Evolutionary conservation across 495 filamentous ascomycete genomes (phyloP).

Genomic region (Aspergillus affinis): DNA sequence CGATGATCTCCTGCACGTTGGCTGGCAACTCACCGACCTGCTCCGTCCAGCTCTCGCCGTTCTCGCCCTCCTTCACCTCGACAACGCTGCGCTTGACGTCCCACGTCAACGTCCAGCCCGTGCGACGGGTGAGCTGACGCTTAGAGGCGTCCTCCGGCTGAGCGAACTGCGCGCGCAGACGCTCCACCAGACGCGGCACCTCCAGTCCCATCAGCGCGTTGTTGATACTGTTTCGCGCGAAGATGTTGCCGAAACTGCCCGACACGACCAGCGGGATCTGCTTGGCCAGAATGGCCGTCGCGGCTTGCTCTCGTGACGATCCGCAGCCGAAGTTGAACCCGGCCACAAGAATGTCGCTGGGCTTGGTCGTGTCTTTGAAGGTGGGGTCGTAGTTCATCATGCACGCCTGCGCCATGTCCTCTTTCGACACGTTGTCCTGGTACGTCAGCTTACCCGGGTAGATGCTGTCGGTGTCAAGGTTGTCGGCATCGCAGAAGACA

Average conservation of each 20-base stretch:
- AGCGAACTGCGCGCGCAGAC: conserved; percentile 62
- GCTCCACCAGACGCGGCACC: conserved; percentile 65
- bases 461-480: conserved; percentile 60
- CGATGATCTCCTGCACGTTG: conserved; percentile 87
- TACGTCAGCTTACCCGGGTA: conserved; percentile 92
- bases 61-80: conserved; percentile 63
- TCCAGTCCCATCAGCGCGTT: conserved; percentile 84
- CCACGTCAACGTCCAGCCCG: conserved; percentile 85
- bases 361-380: conserved; percentile 56
- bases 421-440: conserved; percentile 74
- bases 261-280: conserved; percentile 77
- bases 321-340: conserved; percentile 68
- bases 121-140: conserved; percentile 61
- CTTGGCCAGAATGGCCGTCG: conserved; percentile 81
- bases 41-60: conserved; percentile 64
- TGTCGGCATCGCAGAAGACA: conserved; percentile 53
- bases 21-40: conserved; percentile 80
- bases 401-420: conserved; percentile 80
- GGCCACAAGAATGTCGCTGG: background rate
- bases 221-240: conserved; percentile 82
- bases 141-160: conserved; percentile 10
- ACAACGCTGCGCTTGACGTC: conserved; percentile 72
- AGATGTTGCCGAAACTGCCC: conserved; percentile 86
- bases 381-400: conserved; percentile 85
- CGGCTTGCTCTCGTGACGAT: conserved; percentile 77